phyloP scores from a whole-genome alignment of 345 rosid species.

The Viola odorata region DNA sequence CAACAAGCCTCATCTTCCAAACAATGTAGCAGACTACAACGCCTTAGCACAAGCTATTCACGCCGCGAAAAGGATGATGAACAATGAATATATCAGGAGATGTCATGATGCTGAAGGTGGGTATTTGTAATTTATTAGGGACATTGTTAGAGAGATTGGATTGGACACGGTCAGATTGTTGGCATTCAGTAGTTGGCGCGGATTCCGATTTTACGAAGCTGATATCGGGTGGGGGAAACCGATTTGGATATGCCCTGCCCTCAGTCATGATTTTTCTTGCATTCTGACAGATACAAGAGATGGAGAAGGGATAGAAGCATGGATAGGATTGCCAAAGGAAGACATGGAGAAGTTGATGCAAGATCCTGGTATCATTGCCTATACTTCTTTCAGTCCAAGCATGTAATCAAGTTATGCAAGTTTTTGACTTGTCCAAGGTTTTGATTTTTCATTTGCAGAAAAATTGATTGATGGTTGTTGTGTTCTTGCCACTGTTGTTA shows the following conservation, averaged over 20 bases:
- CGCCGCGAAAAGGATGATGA: conserved; percentile 6
- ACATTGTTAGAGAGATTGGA: background rate
- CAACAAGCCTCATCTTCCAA: conserved; percentile 1
- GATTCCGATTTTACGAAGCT: conserved; percentile 20
- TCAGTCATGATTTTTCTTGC: conserved; percentile 5
- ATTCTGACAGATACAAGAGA: conserved; percentile 12
- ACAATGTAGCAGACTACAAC: background rate
- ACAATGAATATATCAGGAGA: conserved; percentile 13
- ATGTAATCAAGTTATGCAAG: too few relatives aligned
- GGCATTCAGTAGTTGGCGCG: conserved; percentile 21
- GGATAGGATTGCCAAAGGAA: too few relatives aligned
- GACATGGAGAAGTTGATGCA: too few relatives aligned
- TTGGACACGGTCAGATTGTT: background rate
- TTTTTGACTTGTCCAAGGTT: too few relatives aligned
- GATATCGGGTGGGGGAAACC: conserved; percentile 36
- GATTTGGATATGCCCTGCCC: conserved; percentile 12
- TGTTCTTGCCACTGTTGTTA: too few relatives aligned
- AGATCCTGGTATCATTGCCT: conserved; percentile 12
- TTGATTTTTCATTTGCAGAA: too few relatives aligned
- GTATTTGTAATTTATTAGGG: background rate
- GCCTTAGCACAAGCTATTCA: conserved; percentile 12
- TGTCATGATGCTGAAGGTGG: conserved; percentile 12
- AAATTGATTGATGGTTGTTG: too few relatives aligned
- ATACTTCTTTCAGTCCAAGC: conserved; percentile 17
- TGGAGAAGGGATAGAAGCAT: conserved; percentile 20